Base-by-base conservation (phyloP, 2,329 filamentous ascomycete species). In the Ophiostoma novo-ulmi region DNA sequence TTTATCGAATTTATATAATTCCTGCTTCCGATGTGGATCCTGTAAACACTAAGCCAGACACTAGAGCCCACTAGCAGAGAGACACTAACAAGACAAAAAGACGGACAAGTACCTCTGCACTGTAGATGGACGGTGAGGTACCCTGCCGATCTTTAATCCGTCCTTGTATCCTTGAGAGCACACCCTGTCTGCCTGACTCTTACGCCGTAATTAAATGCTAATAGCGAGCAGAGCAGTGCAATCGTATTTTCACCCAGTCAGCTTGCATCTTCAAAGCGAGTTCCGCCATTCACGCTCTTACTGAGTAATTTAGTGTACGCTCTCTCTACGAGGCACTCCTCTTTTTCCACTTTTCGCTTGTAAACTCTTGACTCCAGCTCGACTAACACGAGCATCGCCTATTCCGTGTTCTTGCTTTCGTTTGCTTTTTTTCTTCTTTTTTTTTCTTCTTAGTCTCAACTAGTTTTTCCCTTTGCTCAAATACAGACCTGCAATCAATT, bases 381-480 rank as follows among this genome's bases (percentile, higher is more conserved):
- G 52, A 58, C 52, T 58, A 26, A 58, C 52, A 58, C 52, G 52
- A 58, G 52, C 52, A 58, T 63, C 26, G 26, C 58, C 58, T 63
- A 63, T 63, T 63, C 52, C 52, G 52, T 35, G 26, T 36, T 6
- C 2, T 44, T 64, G 22, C 35, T 36, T 39, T 4, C 17, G 41
- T 48, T 65, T 39, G 8, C 20, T 38, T 38, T 44, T 41, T 4
- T 58, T 22, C 5, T 41, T 22, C 39, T 31, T 35, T 58, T 39
- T 70, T 44, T 44, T 48, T 39, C 48, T 36, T 20, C 31, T 3
- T 31, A 31, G 31, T 31, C 31, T 31, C 2, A 31, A 31, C n/a
- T 69, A 20, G 3, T 52, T 44, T 7, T 64, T 5, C n/a, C 8
- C 17, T 48, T 26, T 58, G 2, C 52, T 55, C 48, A 55, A 55